These are phyloP conservation scores for Claviceps maximensis DNA, from an alignment of 2,329 filamentous ascomycete species.

Conservation along the genomic window DNA sequence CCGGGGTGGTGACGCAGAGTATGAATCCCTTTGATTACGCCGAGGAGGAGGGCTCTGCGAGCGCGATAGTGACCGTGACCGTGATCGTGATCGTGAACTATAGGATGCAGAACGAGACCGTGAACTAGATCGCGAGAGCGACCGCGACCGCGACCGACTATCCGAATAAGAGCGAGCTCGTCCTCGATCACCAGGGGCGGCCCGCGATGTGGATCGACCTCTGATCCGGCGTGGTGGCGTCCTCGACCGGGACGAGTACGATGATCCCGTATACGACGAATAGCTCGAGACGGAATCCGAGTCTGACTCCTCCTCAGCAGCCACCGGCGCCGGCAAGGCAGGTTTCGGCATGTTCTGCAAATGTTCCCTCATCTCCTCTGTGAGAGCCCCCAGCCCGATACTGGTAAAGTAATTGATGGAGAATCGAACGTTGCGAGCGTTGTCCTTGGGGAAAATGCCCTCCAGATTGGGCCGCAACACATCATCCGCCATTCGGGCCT, in stretches of 20 bases:
- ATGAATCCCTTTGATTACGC: constrained; percentile 1
- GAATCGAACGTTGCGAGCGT: constrained; percentile 82
- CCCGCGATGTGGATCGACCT: constrained; percentile 6
- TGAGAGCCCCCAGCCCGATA: constrained; percentile 88
- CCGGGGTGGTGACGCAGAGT: constrained; percentile 5
- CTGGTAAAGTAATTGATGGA: constrained; percentile 99
- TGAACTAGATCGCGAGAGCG: constrained; percentile 3
- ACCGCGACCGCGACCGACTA: constrained; percentile 4
- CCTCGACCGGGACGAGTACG: constrained; percentile 7
- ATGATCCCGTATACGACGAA: constrained; percentile 46
- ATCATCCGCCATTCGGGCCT: constrained; percentile 65
- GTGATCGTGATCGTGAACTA: constrained; percentile 3
- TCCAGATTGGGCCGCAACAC: constrained; percentile 64
- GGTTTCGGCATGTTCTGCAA: constrained; percentile 85
- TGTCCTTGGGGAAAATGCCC: constrained; percentile 82
- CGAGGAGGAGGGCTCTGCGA: not conserved
- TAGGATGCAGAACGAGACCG: constrained; percentile 1
- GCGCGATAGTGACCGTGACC: not conserved
- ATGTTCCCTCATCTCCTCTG: constrained; percentile 86
- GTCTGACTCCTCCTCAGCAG: constrained; percentile 45
- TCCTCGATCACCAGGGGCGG: not conserved
- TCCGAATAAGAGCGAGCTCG: constrained; percentile 5
- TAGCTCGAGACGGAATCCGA: constrained; percentile 67
- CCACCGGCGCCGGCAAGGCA: constrained; percentile 53
- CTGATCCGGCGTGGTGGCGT: constrained; percentile 1